Evolutionary conservation across 1,284 basidiomycete species (phyloP).

Genomic region (Boletus coffeatus): DNA sequence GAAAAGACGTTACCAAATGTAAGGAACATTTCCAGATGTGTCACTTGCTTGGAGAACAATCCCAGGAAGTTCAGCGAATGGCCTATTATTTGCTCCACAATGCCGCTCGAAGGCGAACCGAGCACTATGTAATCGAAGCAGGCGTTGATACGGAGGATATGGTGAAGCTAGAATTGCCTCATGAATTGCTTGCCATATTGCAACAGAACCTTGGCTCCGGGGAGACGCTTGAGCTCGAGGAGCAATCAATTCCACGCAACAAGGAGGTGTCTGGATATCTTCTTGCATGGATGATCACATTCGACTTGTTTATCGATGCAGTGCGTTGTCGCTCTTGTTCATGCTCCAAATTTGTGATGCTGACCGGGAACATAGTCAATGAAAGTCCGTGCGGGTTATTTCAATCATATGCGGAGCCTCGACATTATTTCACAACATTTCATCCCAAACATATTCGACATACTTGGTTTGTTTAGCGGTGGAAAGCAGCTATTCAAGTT

Average conservation of each 20-base stretch:
- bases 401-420: conserved; percentile 76
- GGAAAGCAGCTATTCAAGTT: conserved; percentile 66
- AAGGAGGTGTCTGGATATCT: conserved; percentile 55
- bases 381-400: conserved; percentile 76
- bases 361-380: conserved; percentile 52
- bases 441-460: conserved; percentile 69
- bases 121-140: conserved; percentile 79
- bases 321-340: conserved; percentile 41
- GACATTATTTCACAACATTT: conserved; percentile 63
- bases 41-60: conserved; percentile 65
- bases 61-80: conserved; percentile 62
- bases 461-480: conserved; percentile 62
- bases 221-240: conserved; percentile 33
- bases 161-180: conserved; percentile 53
- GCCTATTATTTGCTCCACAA: conserved; percentile 61
- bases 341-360: background rate
- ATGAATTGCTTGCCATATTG: conserved; percentile 62
- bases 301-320: conserved; percentile 84
- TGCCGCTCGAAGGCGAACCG: conserved; percentile 65
- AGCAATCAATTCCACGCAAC: conserved; percentile 20
- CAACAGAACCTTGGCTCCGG: conserved; percentile 40
- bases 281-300: conserved; percentile 86
- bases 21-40: conserved; percentile 51
- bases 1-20: conserved; percentile 63
- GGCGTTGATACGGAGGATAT: conserved; percentile 62